phyloP scores from a whole-genome alignment of 441 rosid species.

The Pelargonium myrrhifolium region DNA sequence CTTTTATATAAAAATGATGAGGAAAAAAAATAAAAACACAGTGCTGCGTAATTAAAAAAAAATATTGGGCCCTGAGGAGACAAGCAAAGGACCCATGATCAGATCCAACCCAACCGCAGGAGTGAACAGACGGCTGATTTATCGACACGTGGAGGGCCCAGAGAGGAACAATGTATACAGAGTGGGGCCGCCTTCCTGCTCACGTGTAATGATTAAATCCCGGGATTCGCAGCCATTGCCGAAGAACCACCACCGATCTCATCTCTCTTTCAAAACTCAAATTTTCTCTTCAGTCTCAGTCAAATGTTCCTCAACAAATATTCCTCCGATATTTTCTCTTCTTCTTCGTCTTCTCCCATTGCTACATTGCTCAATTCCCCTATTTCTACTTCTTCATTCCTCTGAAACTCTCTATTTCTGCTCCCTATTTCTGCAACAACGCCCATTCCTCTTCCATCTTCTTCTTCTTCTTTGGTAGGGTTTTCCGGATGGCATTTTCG shows the following conservation, averaged over 20 bases:
- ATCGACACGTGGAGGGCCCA: background rate
- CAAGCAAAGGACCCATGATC: too few relatives aligned
- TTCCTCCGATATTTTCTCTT: background rate
- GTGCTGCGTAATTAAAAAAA: too few relatives aligned
- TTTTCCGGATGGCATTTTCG: background rate
- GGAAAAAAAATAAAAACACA: too few relatives aligned
- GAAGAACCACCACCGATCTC: slow-evolving; percentile 1
- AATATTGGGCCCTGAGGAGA: too few relatives aligned
- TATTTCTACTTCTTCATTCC: background rate
- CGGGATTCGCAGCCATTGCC: slow-evolving; percentile 7
- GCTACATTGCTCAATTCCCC: background rate
- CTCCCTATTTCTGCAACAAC: background rate
- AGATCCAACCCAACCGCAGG: background rate
- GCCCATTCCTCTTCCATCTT: background rate
- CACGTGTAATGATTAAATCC: slow-evolving; percentile 2
- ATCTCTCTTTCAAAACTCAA: background rate
- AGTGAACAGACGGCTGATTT: background rate
- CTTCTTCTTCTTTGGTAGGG: background rate
- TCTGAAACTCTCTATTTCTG: background rate
- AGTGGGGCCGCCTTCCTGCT: background rate
- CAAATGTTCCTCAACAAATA: background rate
- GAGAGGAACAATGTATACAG: too few relatives aligned
- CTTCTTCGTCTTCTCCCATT: background rate
- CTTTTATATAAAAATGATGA: too few relatives aligned
- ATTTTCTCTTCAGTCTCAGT: too few relatives aligned